A percentile compares a stretch with the other conserved stretches of the same genome.
These are phyloP conservation scores for Salix caprea DNA, from an alignment of 345 rosid genomes.

Conservation along the genomic window DNA sequence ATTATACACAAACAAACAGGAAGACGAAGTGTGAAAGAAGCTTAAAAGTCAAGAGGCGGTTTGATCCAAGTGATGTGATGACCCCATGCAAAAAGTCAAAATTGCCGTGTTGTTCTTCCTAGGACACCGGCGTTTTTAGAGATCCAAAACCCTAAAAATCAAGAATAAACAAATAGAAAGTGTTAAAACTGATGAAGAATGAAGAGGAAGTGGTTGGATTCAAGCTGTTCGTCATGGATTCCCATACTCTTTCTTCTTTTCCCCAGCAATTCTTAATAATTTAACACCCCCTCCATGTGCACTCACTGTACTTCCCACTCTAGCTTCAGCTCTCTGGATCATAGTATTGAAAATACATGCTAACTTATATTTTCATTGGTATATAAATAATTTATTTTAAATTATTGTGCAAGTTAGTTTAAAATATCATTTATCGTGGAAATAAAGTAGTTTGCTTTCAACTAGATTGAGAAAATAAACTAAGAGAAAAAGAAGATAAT, in stretches of 20 bases:
- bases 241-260: background rate
- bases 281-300: slow-evolving; percentile 18
- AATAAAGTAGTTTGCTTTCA: too few relatives aligned
- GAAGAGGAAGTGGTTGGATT: slow-evolving; percentile 16
- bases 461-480: too few relatives aligned
- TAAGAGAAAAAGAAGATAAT: background rate
- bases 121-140: slow-evolving; percentile 17
- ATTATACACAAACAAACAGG: background rate
- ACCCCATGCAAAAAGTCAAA: slow-evolving; percentile 16
- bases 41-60: background rate
- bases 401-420: too few relatives aligned
- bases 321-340: background rate
- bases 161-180: background rate
- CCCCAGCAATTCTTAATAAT: background rate
- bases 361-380: too few relatives aligned
- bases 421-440: too few relatives aligned
- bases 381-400: too few relatives aligned
- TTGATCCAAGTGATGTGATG: background rate
- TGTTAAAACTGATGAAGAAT: background rate
- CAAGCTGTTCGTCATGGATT: slow-evolving; percentile 23
- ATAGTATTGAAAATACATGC: too few relatives aligned
- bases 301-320: background rate
- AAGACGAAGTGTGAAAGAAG: background rate
- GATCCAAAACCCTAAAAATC: slow-evolving; percentile 11
- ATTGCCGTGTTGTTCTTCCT: slow-evolving; percentile 4